Evolutionary conservation across 2,329 filamentous ascomycete genomes (phyloP), one percentile per base, ranked within the genome.

Genomic region (Sphaerulina musiva): DNA sequence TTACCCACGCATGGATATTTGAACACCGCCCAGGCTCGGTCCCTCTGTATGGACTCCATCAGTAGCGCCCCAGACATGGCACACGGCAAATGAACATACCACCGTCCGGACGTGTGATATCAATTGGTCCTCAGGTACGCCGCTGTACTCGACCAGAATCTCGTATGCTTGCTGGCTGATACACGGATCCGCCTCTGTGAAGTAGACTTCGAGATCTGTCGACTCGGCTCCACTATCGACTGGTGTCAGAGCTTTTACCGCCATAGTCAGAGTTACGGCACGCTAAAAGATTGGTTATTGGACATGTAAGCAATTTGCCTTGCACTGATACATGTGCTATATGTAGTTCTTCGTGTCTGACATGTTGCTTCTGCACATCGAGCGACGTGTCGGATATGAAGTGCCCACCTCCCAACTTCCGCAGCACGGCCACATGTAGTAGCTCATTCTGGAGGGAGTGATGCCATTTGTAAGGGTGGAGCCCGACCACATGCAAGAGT

Each of bases 1-100:
- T 45, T 48, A 3, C 61, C 61, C 20, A 64, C 57, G 54, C 62
- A 63, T 5, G 61, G 62, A 48, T 63, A 63, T 34, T 48, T 49
- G 52, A 49, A 59, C 43, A 63, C 44, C 1, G 47, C 23, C 46
- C 48, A 63, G 11, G 60, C 62, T 54, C 53, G 41, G 8, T 59
- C 48, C 4, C 57, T 59, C 41, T 39, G 29, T 14, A 3, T 9
- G 7, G 26, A 41, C 2, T 48, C 8, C 3, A 10, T 48, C 14
- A 38, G 31, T 20, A 23, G 34, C 46, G 9, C 10, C 32, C 38
- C 34, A 6, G 23, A 38, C 31, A 8, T 11, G 45, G 8, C 7
- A 11, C 5, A 39, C 17, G 48, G 17, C 7, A 12, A 11, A n/a
- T 9, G 17, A 36, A 44, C 48, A 10, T 36, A 50, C 48, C 26